Evolutionary conservation across 2,329 filamentous ascomycete genomes (phyloP).

Genomic region (Graphilbum sp.): DNA sequence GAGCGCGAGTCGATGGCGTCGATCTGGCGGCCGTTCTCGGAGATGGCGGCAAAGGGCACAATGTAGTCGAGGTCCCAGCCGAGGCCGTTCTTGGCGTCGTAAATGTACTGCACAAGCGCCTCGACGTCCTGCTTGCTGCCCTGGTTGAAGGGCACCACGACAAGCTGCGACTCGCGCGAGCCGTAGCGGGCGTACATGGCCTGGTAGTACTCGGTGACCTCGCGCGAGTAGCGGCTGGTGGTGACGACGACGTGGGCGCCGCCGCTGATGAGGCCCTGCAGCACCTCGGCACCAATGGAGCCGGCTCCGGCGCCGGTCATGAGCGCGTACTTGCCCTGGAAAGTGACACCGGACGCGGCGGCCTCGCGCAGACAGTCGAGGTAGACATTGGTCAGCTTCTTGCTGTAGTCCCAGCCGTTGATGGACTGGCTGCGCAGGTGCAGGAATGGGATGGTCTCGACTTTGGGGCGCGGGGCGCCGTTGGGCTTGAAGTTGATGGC

Average conservation of each 20-base stretch:
- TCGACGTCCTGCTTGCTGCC: constrained; percentile 97
- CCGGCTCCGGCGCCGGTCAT: constrained; percentile 98
- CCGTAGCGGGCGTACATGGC: constrained; percentile 94
- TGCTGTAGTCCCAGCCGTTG: constrained; percentile 98
- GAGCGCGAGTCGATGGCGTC: constrained; percentile 95
- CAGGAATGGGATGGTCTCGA: constrained; percentile 94
- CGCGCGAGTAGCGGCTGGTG: constrained; percentile 87
- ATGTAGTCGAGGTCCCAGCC: constrained; percentile 97
- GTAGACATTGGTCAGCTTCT: constrained; percentile 89
- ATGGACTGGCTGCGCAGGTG: constrained; percentile 89
- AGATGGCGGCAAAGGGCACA: constrained; percentile 91
- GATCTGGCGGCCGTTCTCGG: constrained; percentile 94
- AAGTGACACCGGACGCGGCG: constrained; percentile 74
- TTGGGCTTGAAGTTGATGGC: constrained; percentile 27
- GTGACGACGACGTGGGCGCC: constrained; percentile 95
- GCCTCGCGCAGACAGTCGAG: constrained; percentile 83
- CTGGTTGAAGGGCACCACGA: constrained; percentile 98
- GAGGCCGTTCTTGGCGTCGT: constrained; percentile 86
- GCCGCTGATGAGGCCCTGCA: constrained; percentile 90
- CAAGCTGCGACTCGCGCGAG: constrained; percentile 84
- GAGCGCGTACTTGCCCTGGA: constrained; percentile 85
- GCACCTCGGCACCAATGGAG: constrained; percentile 91
- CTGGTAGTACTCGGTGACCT: constrained; percentile 98
- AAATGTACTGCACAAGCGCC: constrained; percentile 88
- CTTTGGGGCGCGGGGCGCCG: constrained; percentile 61